Base-by-base conservation (phyloP, 1,284 basidiomycete species). In the Cystobasidium slooffiae region DNA sequence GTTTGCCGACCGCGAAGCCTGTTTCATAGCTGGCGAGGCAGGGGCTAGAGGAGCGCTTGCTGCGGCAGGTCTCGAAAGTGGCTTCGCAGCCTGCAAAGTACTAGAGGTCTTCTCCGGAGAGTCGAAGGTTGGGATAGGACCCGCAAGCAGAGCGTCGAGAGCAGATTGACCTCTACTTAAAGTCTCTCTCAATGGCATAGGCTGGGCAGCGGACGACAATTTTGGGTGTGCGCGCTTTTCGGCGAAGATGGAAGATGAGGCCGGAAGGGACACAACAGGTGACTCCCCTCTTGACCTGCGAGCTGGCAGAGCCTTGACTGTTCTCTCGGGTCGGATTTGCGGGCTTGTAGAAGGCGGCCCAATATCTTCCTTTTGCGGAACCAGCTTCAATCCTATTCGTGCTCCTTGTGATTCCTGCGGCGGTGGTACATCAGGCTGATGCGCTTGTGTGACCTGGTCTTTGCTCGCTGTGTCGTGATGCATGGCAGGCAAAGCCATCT, bases 81-180 rank as follows among this genome's bases (percentile, higher is more conserved):
- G 39, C 7, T 16, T 6, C 9, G 7, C 3, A 18, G 20, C 39
- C 20, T 20, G 49, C 18, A 16, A 12, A 18, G 47, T 1, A 6
- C 3, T 16, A 16, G 41, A 12, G n/a, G 9, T 22, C 44, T 59
- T 65, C 20, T 66, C 70, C 24, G 70, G 70, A 18, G 70, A 73
- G 22, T 65, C 70, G 22, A 73, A 73, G 22, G 52, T 73, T 20
- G 70, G 70, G 9, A 55, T 44, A 8, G 62, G 53, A 8, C 31
- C 52, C 16, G 70, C 70, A 20, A 73, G 62, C 39, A 73, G 51
- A 8, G 52, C 62, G 39, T 73, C 70, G 14, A 73, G 63, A 12
- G 70, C 70, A 18, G 53, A 56, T 66, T 73, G 70, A 10, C 61
- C 47, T 20, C 63, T 55, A 18, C 39, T 56, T 3, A 65, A 49